phyloP scores from a whole-genome alignment of 2,329 filamentous ascomycete species.

The Plectosphaerella cucumerina region DNA sequence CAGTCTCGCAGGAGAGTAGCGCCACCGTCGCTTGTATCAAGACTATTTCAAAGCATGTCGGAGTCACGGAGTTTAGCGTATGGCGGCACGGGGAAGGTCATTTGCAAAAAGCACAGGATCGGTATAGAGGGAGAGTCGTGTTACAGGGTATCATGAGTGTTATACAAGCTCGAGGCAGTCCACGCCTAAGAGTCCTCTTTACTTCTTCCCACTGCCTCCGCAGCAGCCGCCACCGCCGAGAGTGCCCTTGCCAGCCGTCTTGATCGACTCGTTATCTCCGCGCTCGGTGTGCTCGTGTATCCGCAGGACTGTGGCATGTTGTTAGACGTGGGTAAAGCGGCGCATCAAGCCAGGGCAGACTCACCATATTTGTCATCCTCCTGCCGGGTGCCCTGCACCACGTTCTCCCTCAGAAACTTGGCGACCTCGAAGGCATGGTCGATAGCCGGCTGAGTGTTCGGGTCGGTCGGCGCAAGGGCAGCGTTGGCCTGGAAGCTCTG shows the following conservation, averaged over 20 bases:
- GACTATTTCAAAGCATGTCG: not conserved
- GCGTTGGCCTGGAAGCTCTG: slow-evolving; percentile 67
- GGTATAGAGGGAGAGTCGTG: not conserved
- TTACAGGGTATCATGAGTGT: slow-evolving; percentile 12
- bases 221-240: slow-evolving; percentile 26
- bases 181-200: not conserved
- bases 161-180: slow-evolving; percentile 6
- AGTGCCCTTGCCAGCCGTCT: slow-evolving; percentile 46
- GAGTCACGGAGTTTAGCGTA: not conserved
- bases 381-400: slow-evolving; percentile 73
- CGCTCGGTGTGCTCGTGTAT: slow-evolving; percentile 91
- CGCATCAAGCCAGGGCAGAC: slow-evolving; percentile 22
- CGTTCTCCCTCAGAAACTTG: slow-evolving; percentile 71
- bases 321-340: not conserved
- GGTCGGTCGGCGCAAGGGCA: slow-evolving; percentile 50
- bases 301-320: slow-evolving; percentile 57
- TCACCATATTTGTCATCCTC: slow-evolving; percentile 56
- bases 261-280: slow-evolving; percentile 89
- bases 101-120: too few relatives aligned
- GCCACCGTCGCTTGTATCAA: too few relatives aligned
- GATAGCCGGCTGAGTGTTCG: slow-evolving; percentile 61
- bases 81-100: too few relatives aligned
- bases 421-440: slow-evolving; percentile 80
- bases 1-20: slow-evolving; percentile 76
- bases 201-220: slow-evolving; percentile 7